Evolutionary conservation across 768 basidiomycete species (phyloP), one percentile per base, ranked within the genome.

Genomic region (Lactarius sp.): DNA sequence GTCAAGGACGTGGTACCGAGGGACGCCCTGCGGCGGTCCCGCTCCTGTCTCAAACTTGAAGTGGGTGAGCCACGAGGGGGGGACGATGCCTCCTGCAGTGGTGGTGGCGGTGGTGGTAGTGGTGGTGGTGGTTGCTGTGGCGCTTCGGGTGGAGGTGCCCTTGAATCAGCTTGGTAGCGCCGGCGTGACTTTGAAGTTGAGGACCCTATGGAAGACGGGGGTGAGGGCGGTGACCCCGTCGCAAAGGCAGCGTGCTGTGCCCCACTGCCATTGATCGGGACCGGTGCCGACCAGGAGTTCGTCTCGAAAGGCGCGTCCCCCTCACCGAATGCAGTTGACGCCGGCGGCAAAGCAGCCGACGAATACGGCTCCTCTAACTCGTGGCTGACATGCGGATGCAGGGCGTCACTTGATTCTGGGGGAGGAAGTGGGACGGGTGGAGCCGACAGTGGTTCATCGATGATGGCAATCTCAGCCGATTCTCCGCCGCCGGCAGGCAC

Each of bases 401-500:
- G 54, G 18, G 14, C 34, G 34, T 56, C 42, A 31, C 18, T 65
- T 36, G 44, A 56, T 14, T 56, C 56, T n/a, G 72, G 70, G 12
- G 77, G 58, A 41, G 73, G 27, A 27, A 27, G 60, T 46, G 73
- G 60, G 58, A 69, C 27, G 59, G 70, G 42, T 58, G 68, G 62
- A 53, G 60, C 18, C 47, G 10, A 47, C 55, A 50, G 44, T 59
- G 67, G 64, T 67, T 70, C 66, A 64, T 70, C 66, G 66, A 66
- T 6, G 56, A 27, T 27, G 27, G 44, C 33, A 58, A 71, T 65
- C 65, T 72, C 70, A 54, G 74, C 56, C 33, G 74, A 62, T 13
- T 60, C 73, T 66, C 73, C 64, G 41, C 70, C 70, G 56, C 81
- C 85, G 52, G 89, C 85, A 62, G 92, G 89, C 2, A 92, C 96